phyloP scores from a whole-genome alignment of 2,329 filamentous ascomycete species.

The Westerdykella ornata region DNA sequence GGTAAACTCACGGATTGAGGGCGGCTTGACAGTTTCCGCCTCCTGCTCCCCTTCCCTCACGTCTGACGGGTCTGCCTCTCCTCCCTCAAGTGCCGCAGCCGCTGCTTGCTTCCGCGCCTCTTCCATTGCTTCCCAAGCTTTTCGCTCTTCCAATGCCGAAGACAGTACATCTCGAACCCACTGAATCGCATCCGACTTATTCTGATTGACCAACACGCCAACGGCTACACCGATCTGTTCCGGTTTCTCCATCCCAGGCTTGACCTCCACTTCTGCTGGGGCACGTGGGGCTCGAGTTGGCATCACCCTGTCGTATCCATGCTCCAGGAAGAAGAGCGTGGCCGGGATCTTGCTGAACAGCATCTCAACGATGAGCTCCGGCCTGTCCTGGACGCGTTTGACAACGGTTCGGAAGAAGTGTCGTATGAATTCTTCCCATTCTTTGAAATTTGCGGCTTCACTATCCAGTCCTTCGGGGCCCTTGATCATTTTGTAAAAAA shows the following conservation, averaged over 20 bases:
- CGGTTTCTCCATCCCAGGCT: constrained; percentile 56
- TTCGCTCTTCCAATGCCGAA: constrained; percentile 62
- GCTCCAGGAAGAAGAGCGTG: constrained; percentile 82
- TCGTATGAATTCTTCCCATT: constrained; percentile 85
- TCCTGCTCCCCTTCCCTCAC: constrained; percentile 31
- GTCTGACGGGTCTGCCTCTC: constrained; percentile 9
- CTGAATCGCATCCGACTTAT: constrained; percentile 64
- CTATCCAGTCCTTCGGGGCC: constrained; percentile 71
- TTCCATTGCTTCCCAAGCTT: constrained; percentile 40
- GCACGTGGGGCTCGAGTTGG: constrained; percentile 58
- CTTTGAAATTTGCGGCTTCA: constrained; percentile 61
- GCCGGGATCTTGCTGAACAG: constrained; percentile 86
- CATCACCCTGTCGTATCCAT: constrained; percentile 78
- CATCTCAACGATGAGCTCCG: constrained; percentile 82
- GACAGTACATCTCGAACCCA: constrained; percentile 73
- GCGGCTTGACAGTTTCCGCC: constrained; percentile 27
- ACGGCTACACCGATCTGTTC: constrained; percentile 75
- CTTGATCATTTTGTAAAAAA: constrained; percentile 88
- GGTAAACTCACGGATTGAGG: constrained; percentile 41
- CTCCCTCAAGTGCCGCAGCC: constrained; percentile 29
- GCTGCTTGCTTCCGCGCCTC: constrained; percentile 48
- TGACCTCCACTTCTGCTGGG: constrained; percentile 78
- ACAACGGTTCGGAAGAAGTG: constrained; percentile 77
- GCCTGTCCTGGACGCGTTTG: constrained; percentile 77
- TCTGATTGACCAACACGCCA: constrained; percentile 70